Evolutionary conservation across 768 basidiomycete genomes (phyloP).

Genomic region (Phlegmacium glaucopus): DNA sequence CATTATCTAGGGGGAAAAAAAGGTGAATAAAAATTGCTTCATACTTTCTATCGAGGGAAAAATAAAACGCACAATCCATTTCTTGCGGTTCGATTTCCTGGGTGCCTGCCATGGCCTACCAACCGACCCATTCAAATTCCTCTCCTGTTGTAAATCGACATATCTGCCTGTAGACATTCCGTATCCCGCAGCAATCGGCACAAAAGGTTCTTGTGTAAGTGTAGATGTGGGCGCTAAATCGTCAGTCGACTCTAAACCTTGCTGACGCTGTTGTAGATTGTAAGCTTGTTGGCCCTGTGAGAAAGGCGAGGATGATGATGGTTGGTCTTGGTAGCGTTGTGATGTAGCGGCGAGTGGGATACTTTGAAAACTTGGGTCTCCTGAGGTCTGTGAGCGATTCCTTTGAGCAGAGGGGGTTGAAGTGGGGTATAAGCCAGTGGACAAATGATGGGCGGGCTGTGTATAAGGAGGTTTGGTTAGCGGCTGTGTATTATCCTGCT

Average conservation of each 20-base stretch:
- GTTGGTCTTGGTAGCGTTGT: no score
- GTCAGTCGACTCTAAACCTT: slow-evolving; percentile 14
- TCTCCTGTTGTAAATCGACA: not conserved
- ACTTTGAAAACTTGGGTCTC: slow-evolving; percentile 7
- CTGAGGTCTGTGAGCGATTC: not conserved
- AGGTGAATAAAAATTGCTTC: not conserved
- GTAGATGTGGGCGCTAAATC: slow-evolving; percentile 9
- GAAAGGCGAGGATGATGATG: no score
- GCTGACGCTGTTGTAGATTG: no score
- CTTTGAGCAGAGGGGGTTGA: slow-evolving; percentile 2
- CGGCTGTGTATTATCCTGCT: not conserved
- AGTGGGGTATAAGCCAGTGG: not conserved
- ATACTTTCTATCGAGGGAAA: not conserved
- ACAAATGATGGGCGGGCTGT: slow-evolving; percentile 6
- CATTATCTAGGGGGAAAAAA: slow-evolving; percentile 37
- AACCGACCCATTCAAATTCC: not conserved
- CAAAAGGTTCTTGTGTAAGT: not conserved
- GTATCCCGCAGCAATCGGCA: not conserved
- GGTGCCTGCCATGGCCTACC: slow-evolving; percentile 11
- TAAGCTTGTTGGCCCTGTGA: no score
- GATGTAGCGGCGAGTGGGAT: slow-evolving; percentile 13
- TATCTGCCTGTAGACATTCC: slow-evolving; percentile 11
- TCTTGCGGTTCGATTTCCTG: slow-evolving; percentile 18
- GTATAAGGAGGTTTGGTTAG: not conserved
- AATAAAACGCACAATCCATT: slow-evolving; percentile 20